Evolutionary conservation across 78 protist species (phyloP).

Genomic region (Isochrysis galbana): DNA sequence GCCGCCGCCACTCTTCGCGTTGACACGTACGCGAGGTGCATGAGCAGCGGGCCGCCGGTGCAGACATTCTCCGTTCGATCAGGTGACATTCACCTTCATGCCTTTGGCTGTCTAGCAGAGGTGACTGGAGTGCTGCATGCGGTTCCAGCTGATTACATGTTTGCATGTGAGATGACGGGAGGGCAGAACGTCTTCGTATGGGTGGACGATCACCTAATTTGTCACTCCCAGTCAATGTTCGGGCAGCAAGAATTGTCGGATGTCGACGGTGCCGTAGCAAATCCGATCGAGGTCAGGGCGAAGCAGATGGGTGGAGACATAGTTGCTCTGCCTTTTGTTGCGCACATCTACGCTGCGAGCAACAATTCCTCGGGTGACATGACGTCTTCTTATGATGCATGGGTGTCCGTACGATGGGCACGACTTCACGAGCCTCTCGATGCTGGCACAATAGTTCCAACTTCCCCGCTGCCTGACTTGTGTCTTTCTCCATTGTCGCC

Average conservation of each 20-base stretch:
- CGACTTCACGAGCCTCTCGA: neutral
- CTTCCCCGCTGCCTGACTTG: neutral
- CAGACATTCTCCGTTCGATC: too few species aligned
- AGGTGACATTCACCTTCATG: too few species aligned
- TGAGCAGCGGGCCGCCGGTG: too few species aligned
- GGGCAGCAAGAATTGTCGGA: neutral
- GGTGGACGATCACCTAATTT: neutral
- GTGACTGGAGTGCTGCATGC: too few species aligned
- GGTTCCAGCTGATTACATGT: too few species aligned
- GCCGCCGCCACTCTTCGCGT: too few species aligned
- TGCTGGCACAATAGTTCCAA: neutral
- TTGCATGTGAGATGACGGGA: neutral
- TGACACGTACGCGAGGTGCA: too few species aligned
- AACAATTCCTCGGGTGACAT: neutral
- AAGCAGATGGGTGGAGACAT: too few species aligned
- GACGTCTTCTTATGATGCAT: too few species aligned
- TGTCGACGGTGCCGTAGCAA: neutral
- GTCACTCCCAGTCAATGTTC: neutral
- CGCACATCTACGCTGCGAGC: neutral
- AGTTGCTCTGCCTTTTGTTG: neutral
- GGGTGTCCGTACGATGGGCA: neutral
- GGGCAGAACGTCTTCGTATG: neutral
- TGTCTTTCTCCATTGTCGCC: neutral
- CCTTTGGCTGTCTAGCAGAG: too few species aligned
- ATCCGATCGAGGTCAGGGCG: neutral